These are phyloP conservation scores for Trichoderma koningiopsis DNA, from an alignment of 2,329 filamentous ascomycete species.

Conservation along the genomic window DNA sequence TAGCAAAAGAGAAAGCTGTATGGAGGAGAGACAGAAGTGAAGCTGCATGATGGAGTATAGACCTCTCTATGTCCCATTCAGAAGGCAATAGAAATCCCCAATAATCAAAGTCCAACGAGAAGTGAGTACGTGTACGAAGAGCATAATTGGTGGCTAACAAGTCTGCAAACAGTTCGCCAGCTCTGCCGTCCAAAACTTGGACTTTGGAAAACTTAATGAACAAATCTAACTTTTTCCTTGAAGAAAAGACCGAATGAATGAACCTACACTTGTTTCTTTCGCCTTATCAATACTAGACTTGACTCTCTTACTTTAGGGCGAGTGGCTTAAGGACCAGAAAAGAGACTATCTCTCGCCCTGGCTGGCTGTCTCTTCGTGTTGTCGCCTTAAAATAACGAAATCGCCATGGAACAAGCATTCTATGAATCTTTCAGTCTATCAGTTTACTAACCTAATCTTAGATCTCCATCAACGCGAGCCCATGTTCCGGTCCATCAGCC, in stretches of 20 bases:
- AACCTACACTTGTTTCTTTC: background rate
- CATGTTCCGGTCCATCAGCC: no score
- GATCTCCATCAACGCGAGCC: no score
- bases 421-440: no score
- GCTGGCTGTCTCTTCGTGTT: no score
- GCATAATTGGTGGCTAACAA: background rate
- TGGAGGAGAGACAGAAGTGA: no score
- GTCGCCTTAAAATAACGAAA: no score
- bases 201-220: background rate
- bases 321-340: no score
- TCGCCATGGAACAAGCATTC: no score
- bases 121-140: background rate
- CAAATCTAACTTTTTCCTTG: background rate
- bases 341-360: no score
- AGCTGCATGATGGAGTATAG: background rate
- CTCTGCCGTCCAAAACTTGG: background rate
- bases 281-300: background rate
- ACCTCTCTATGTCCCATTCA: background rate
- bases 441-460: no score
- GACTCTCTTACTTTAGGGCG: background rate
- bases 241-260: background rate
- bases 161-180: background rate
- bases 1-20: no score
- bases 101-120: background rate
- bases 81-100: background rate